Evolutionary conservation across 2,329 filamentous ascomycete genomes (phyloP).

Genomic region (Aspergillus novofumigatus): DNA sequence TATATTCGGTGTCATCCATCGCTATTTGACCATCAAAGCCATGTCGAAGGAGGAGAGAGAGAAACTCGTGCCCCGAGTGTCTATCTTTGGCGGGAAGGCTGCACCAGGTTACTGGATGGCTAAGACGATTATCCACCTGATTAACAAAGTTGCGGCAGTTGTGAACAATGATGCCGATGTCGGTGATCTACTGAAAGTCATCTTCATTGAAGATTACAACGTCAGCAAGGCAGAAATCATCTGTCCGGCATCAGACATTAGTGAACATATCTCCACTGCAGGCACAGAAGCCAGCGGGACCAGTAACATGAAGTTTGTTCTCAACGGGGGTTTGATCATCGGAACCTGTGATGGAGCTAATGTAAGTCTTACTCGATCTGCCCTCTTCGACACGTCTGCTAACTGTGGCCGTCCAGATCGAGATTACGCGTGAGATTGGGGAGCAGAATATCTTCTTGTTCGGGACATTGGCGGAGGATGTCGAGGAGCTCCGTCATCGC

Average conservation of each 20-base stretch:
- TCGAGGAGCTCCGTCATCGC: conserved; percentile 87
- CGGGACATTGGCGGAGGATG: conserved; percentile 90
- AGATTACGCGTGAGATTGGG: conserved; percentile 95
- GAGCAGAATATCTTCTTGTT: conserved; percentile 99
- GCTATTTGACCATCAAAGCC: conserved; percentile 83
- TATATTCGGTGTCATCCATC: conserved; percentile 95
- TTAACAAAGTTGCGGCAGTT: conserved; percentile 85
- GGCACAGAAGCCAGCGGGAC: conserved; percentile 86
- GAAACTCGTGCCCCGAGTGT: conserved; percentile 82
- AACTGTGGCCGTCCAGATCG: conserved; percentile 58
- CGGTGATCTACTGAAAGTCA: conserved; percentile 90
- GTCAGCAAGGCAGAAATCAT: conserved; percentile 99
- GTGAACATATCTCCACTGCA: conserved; percentile 97
- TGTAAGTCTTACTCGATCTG: conserved; percentile 51
- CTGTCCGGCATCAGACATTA: conserved; percentile 87
- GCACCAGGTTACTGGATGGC: conserved; percentile 99
- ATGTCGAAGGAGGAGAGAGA: conserved; percentile 80
- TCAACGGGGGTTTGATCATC: conserved; percentile 96
- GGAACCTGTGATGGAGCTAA: conserved; percentile 98
- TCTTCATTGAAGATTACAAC: conserved; percentile 98
- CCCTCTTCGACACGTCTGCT: not conserved
- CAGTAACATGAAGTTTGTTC: conserved; percentile 99
- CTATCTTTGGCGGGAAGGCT: conserved; percentile 96
- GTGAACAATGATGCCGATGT: conserved; percentile 91
- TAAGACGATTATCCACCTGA: conserved; percentile 95